phyloP scores from a whole-genome alignment of 1,284 basidiomycete species.

The Pseudozyma sp. region DNA sequence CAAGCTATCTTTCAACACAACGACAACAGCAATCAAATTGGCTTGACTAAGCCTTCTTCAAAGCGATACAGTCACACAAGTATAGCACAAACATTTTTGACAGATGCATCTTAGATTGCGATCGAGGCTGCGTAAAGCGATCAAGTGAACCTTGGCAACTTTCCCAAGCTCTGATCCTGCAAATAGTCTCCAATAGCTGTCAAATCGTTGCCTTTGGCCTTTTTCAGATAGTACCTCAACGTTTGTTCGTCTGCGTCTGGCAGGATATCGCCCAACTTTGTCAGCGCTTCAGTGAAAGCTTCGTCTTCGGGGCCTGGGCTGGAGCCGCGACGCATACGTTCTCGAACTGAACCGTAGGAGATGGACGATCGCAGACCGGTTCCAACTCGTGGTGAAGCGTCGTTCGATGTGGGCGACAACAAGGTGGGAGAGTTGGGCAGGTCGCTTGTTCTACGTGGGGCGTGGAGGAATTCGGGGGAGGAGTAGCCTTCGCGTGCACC shows the following conservation, averaged over 20 bases:
- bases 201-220: constrained; percentile 58
- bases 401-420: constrained; percentile 1
- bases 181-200: constrained; percentile 60
- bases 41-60: no score
- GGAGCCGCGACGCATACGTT: constrained; percentile 26
- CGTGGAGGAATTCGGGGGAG: constrained; percentile 17
- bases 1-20: no score
- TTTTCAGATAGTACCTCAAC: constrained; percentile 50
- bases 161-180: constrained; percentile 53
- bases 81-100: no score
- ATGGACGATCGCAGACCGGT: constrained; percentile 20
- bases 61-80: no score
- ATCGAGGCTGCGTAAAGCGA: no score
- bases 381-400: constrained; percentile 2
- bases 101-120: no score
- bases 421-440: constrained; percentile 13
- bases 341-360: constrained; percentile 40
- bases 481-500: constrained; percentile 20
- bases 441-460: constrained; percentile 21
- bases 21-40: no score
- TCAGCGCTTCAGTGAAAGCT: constrained; percentile 42
- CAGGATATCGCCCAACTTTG: constrained; percentile 56
- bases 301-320: constrained; percentile 21
- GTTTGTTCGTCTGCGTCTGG: constrained; percentile 55
- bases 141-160: constrained; percentile 20